Evolutionary conservation across 2,329 filamentous ascomycete species (phyloP).

Genomic region (Colletotrichum noveboracense): DNA sequence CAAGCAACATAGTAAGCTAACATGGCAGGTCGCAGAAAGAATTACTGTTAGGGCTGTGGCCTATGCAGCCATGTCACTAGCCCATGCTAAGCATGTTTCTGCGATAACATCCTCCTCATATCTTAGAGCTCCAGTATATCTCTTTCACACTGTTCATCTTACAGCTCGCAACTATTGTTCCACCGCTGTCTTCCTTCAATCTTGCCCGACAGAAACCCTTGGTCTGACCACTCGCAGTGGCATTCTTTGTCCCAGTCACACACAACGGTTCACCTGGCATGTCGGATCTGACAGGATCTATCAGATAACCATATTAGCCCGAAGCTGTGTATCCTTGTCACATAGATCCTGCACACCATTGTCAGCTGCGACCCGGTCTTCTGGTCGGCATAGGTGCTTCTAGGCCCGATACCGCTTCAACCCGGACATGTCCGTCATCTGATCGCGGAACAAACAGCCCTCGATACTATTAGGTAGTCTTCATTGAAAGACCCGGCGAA

Average conservation of each 20-base stretch:
- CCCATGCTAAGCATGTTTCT: background rate
- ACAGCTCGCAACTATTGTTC: background rate
- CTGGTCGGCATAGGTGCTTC: background rate
- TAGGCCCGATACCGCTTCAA: background rate
- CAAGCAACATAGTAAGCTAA: background rate
- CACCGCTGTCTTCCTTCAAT: background rate
- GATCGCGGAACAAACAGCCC: background rate
- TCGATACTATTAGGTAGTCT: background rate
- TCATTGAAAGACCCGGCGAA: background rate
- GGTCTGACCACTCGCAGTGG: background rate
- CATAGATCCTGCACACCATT: background rate
- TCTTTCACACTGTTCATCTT: background rate
- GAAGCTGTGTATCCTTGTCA: background rate
- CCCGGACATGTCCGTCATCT: background rate
- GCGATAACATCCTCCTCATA: background rate
- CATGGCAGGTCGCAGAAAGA: background rate
- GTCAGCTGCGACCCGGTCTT: background rate
- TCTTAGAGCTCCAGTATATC: background rate
- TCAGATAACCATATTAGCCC: background rate
- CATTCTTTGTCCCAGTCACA: background rate
- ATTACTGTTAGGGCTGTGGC: background rate
- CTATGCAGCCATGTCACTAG: background rate
- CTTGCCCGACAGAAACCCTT: background rate
- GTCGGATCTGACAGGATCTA: background rate
- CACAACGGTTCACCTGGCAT: background rate